Evolutionary conservation across 306 rosid genomes (phyloP).

Genomic region (apple (Malus domestica)): ASM211411v1 NC_041805.1:13973501-13974000

Average conservation of each 20-base stretch:
- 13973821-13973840: neutral
- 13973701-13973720: neutral
- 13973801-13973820: neutral
- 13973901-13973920: neutral
- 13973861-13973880: neutral
- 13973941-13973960: neutral
- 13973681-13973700: neutral
- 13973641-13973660: neutral
- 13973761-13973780: neutral
- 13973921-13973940: neutral
- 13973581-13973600: neutral
- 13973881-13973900: neutral
- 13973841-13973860: neutral
- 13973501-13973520: conserved; percentile 24
- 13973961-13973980: neutral
- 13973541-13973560: conserved; percentile 7
- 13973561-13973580: conserved; percentile 7
- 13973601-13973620: neutral
- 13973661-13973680: neutral
- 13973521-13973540: neutral
- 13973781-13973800: neutral
- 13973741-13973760: too few relatives aligned
- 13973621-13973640: neutral
- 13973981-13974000: neutral
- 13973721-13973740: neutral